phyloP scores from a whole-genome alignment of 345 rosid genomes.

The Populus euphratica region DNA sequence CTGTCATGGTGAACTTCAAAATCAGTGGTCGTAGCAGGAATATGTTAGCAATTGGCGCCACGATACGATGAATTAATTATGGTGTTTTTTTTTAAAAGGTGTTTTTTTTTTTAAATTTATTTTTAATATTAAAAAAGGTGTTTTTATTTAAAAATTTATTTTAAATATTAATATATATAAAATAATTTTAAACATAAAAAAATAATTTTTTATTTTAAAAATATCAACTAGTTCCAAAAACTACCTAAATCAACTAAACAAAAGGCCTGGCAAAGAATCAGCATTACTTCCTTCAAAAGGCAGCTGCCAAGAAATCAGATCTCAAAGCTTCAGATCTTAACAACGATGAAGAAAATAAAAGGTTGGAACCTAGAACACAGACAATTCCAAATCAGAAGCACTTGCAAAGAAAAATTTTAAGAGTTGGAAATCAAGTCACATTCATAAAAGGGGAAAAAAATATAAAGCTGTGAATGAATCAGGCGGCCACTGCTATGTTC shows the following conservation, averaged over 20 bases:
- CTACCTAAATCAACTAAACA: neutral
- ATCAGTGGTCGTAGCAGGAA: neutral
- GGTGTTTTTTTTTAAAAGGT: too few species aligned
- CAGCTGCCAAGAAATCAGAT: neutral
- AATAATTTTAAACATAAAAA: too few species aligned
- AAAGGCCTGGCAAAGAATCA: neutral
- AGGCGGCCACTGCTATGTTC: neutral
- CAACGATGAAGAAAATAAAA: neutral
- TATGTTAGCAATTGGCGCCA: neutral
- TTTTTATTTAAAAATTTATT: too few species aligned
- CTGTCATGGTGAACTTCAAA: too few species aligned
- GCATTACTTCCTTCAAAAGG: neutral
- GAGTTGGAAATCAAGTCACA: neutral
- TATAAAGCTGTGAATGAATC: neutral
- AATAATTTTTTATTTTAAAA: too few species aligned
- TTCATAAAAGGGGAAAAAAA: too few species aligned
- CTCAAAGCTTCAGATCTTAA: neutral
- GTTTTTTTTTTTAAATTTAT: too few species aligned
- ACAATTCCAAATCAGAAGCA: neutral
- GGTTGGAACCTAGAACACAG: too few species aligned
- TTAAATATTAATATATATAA: too few species aligned
- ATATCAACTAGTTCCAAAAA: too few species aligned
- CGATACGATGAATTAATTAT: neutral
- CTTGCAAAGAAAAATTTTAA: neutral
- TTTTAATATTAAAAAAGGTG: too few species aligned